Base-by-base conservation (phyloP, 1,284 basidiomycete genomes). In the Trametes versicolor region DNA sequence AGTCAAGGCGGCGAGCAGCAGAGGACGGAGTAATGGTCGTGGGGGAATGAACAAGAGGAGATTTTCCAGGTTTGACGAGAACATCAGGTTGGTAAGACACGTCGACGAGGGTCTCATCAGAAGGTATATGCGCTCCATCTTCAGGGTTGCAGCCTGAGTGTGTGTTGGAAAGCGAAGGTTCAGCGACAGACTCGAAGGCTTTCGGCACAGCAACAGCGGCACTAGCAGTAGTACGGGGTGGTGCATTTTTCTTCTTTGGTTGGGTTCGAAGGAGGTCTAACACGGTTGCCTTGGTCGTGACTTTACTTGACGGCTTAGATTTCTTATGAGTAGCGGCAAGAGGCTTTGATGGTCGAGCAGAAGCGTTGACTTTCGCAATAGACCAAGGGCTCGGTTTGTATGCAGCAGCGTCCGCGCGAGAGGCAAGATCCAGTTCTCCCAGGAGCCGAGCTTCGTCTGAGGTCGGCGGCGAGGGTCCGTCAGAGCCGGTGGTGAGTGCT, bases 361-460 rank as follows among this genome's bases (percentile, higher is more conserved):
- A 83, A 54, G 91, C 91, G 70, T 93, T 92, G 39, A 90, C 85
- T 70, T 86, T 90, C 1, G 91, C 91, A 60, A 93, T 91, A 55
- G 84, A 85, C 83, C 91, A 93, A 0, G 91, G 91, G 72, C 91
- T 93, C 0, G 88, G 84, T 55, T 85, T 89, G 77, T 86, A 91
- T 4, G 78, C 72, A 0, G 87, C 90, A 32, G 80, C 75, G 60
- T 92, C 91, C 52, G 82, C 76, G 49, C 91, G 80, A 2, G 78
- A 74, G 0, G 87, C 83, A 2, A 92, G 77, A 70, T 92, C 89
- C 50, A 93, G 73, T 34, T 89, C 87, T 2, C 81, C 77, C 55
- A 86, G 62, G 0, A 85, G 74, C 32, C 72, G 67, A n/a, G 76
- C 68, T 34, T 76, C 75, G 39, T 75, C 74, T 4, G 73, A 74